Percentiles rank a stretch among this genome's conserved stretches.
These are phyloP conservation scores for Polyplosphaeria fusca DNA, from an alignment of 495 filamentous ascomycete species.

Conservation along the genomic window DNA sequence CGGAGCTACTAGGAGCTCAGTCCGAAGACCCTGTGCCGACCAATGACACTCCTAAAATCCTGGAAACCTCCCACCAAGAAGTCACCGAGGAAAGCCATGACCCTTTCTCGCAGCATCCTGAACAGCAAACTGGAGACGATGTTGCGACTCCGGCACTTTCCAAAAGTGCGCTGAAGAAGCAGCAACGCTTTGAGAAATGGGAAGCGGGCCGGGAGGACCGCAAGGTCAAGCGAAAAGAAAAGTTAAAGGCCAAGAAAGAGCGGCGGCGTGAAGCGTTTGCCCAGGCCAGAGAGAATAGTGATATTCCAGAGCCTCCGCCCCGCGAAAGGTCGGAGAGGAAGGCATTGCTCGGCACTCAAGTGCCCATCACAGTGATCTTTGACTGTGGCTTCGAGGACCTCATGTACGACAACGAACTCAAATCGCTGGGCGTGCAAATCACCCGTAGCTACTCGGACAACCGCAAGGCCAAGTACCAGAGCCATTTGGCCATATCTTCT, in stretches of 20 bases:
- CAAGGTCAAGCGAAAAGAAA: constrained; percentile 68
- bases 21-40: constrained; percentile 5
- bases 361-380: constrained; percentile 76
- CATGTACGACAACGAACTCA: constrained; percentile 79
- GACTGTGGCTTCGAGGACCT: constrained; percentile 90
- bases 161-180: constrained; percentile 78
- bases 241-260: constrained; percentile 61
- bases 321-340: constrained; percentile 31
- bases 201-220: constrained; percentile 66
- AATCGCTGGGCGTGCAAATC: constrained; percentile 76
- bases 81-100: too few species aligned
- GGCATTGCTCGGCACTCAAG: constrained; percentile 44
- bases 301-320: constrained; percentile 25
- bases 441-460: constrained; percentile 89
- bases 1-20: background rate
- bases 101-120: too few species aligned
- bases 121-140: too few species aligned
- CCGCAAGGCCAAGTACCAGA: constrained; percentile 57
- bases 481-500: constrained; percentile 69
- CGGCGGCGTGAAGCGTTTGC: constrained; percentile 46
- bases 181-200: constrained; percentile 62
- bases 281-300: constrained; percentile 46
- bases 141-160: constrained; percentile 51
- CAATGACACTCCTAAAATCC: too few species aligned
- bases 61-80: too few species aligned